A percentile compares a stretch with the other conserved stretches of the same genome.
Evolutionary conservation across 106 monocot genomes (phyloP).

Genomic region (Dioscorea dumetorum): DNA sequence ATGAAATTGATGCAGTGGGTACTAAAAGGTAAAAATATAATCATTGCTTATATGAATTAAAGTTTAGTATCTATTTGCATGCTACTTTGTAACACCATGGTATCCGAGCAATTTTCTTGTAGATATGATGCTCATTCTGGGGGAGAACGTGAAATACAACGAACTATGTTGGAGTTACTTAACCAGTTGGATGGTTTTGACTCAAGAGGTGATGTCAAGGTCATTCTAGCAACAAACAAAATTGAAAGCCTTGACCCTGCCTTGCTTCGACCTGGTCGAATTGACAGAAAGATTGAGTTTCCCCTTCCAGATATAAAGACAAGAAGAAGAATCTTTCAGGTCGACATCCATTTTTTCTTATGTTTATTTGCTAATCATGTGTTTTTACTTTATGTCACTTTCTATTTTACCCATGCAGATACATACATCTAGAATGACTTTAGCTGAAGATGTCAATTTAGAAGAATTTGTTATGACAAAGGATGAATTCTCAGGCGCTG

Average conservation of each 20-base stretch:
- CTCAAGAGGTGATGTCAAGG: conserved; percentile 94
- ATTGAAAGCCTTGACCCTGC: conserved; percentile 97
- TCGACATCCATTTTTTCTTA: conserved; percentile 1
- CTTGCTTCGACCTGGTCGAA: conserved; percentile 84
- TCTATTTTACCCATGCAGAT: conserved; percentile 38
- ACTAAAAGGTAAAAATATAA: conserved; percentile 57
- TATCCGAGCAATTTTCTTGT: neutral
- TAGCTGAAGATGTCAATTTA: conserved; percentile 89
- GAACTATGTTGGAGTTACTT: conserved; percentile 95
- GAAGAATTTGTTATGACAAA: conserved; percentile 99
- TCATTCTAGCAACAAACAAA: conserved; percentile 92
- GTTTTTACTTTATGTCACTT: neutral
- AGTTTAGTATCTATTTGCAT: too few relatives aligned
- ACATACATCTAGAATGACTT: conserved; percentile 92
- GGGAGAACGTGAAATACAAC: conserved; percentile 93
- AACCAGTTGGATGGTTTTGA: conserved; percentile 96
- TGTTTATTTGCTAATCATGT: neutral
- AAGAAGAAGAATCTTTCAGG: conserved; percentile 87
- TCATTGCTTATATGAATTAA: too few relatives aligned
- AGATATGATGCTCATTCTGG: conserved; percentile 99
- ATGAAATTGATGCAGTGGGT: conserved; percentile 96
- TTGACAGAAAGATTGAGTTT: conserved; percentile 93
- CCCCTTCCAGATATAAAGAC: conserved; percentile 97
- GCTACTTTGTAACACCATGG: too few relatives aligned
- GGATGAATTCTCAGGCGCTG: conserved; percentile 96